Conservation (phyloP, 768 basidiomycete genomes). For the Podaxis pistillaris region DNA sequence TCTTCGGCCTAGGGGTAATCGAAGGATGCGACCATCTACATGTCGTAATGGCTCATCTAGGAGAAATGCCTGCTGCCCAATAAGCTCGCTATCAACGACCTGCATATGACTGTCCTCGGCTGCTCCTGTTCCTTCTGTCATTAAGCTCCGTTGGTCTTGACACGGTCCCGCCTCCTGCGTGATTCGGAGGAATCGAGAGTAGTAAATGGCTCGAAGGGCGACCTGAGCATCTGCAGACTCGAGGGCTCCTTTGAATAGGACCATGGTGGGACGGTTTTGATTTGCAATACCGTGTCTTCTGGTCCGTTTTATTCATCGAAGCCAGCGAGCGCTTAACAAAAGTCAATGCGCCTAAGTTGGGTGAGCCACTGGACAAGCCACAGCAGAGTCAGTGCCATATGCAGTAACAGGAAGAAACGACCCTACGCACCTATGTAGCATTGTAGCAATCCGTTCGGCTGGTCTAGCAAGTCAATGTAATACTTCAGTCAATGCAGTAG, state of each 20-base stretch:
- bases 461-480: not conserved
- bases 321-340: not conserved
- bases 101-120: not conserved
- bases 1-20: constrained; percentile 3
- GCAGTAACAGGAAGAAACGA: not conserved
- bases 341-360: not conserved
- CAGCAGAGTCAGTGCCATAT: not conserved
- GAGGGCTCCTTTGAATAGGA: not conserved
- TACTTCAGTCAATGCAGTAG: not conserved
- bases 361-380: not conserved
- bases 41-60: constrained; percentile 13
- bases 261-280: not conserved
- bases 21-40: constrained; percentile 5
- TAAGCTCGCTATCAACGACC: constrained; percentile 8
- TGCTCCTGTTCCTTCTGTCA: constrained; percentile 6
- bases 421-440: not conserved
- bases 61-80: constrained; percentile 14
- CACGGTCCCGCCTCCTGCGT: not conserved
- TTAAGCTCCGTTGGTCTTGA: not conserved
- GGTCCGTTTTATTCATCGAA: constrained; percentile 2
- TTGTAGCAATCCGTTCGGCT: not conserved
- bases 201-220: constrained; percentile 15
- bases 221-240: constrained; percentile 20
- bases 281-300: not conserved
- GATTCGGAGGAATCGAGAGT: constrained; percentile 1